Conservation (phyloP, 2,329 filamentous ascomycete species). For the Cytospora piceicola region DNA sequence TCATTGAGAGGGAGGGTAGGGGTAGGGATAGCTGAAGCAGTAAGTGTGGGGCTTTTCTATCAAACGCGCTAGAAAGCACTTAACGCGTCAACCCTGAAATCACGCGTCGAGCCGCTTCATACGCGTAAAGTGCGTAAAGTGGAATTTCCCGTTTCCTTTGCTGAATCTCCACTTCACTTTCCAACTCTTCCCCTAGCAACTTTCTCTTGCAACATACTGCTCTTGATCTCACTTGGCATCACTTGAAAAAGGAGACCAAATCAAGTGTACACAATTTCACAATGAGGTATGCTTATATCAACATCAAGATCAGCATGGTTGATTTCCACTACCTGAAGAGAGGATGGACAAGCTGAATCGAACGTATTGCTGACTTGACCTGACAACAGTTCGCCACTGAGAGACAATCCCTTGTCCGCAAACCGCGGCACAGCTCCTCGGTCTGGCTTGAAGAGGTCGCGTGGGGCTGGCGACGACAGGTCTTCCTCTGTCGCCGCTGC, state of each 20-base stretch:
- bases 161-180: slow-evolving; percentile 8
- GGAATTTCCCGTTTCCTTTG: slow-evolving; percentile 3
- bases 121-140: slow-evolving; percentile 1
- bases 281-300: slow-evolving; percentile 26
- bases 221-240: slow-evolving; percentile 1
- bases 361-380: slow-evolving; percentile 32
- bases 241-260: neutral
- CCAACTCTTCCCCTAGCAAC: slow-evolving; percentile 3
- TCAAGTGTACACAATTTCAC: slow-evolving; percentile 13
- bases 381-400: slow-evolving; percentile 73
- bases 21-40: neutral
- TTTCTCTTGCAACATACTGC: slow-evolving; percentile 2
- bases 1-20: neutral
- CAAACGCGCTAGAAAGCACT: slow-evolving; percentile 35
- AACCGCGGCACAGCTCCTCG: slow-evolving; percentile 70
- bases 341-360: neutral
- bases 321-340: neutral
- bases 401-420: slow-evolving; percentile 78
- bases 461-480: slow-evolving; percentile 55
- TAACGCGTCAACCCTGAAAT: slow-evolving; percentile 22
- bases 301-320: neutral
- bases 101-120: neutral
- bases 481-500: slow-evolving; percentile 55
- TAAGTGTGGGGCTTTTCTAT: neutral
- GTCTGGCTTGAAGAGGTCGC: slow-evolving; percentile 59